Base-by-base conservation (phyloP, 192 early-diverging fungal species). In the Chytriomyces sp. region DNA sequence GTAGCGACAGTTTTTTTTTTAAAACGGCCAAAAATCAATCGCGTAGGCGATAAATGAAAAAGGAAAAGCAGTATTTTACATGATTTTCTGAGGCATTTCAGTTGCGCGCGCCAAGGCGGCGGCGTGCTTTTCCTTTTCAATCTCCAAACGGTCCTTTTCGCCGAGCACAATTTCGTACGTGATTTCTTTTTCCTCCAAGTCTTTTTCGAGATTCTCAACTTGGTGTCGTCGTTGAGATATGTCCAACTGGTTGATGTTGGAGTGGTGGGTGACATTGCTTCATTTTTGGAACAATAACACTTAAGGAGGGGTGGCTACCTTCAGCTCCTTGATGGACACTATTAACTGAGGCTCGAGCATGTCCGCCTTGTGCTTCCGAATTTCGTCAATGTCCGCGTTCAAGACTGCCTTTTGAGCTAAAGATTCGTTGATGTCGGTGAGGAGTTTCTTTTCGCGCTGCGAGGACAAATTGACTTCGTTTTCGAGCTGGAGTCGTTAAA, bases 301-400 rank as follows among this genome's bases (percentile, higher is more conserved):
- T 20, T 0, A 13, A 3, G n/a, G 16, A 13, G 53, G 53, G 13
- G 13, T 9, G 0, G 5, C 23, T 82, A 87, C 83, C 70, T 89
- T 90, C 28, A 90, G 74, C 60, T 90, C 89, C 68, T 90, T 90
- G 28, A 86, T 90, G 7, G 87, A 83, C 7, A 83, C 83, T 62
- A 90, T 86, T 59, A 90, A 76, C 65, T 90, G 88, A 9, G 89
- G 89, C 44, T 90, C 89, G 43, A 90, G 82, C 89, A 90, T 89
- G 78, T 90, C 89, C 5, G 86, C 82, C 77, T 90, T 89, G 76
- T 90, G 89, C 49, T 84, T 79, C 65, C 88, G 68, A 48, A 90
- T 89, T 67, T 90, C 89, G 26, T 90, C 89, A 74, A 90, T 90
- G 50, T 89, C 88, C 18, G 83, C 77, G 49, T 76, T 69, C 18